Evolutionary conservation across 1,139 yeast genomes (phyloP).

Genomic region (Saccharomyces pastorianus): DNA sequence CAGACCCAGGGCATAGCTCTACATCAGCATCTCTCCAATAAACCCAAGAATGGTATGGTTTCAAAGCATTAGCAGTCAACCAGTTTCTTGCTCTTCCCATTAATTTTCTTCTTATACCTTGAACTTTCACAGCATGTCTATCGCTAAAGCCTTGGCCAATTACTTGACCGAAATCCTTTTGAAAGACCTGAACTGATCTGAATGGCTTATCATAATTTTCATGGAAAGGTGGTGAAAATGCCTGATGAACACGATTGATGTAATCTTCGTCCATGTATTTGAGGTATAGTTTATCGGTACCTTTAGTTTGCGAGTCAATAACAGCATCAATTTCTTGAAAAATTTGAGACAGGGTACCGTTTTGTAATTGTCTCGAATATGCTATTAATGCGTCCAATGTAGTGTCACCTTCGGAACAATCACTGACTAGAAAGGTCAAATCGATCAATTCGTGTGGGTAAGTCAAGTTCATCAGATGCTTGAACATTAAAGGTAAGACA

Average conservation of each 20-base stretch:
- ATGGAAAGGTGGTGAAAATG: conserved; percentile 60
- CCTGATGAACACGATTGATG: conserved; percentile 45
- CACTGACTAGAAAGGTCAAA: conserved; percentile 77
- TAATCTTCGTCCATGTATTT: conserved; percentile 64
- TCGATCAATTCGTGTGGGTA: conserved; percentile 78
- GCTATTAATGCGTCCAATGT: conserved; percentile 63
- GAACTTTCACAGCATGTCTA: conserved; percentile 82
- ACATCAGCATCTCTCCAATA: conserved; percentile 74
- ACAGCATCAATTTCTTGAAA: conserved; percentile 52
- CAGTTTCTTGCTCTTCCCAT: conserved; percentile 73
- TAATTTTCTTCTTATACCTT: conserved; percentile 67
- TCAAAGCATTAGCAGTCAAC: conserved; percentile 53
- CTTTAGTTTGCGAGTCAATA: conserved; percentile 47
- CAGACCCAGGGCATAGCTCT: conserved; percentile 52
- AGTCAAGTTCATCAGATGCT: conserved; percentile 75
- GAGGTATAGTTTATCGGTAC: conserved; percentile 55
- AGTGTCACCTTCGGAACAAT: conserved; percentile 67
- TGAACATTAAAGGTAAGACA: conserved; percentile 75
- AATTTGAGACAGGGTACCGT: conserved; percentile 48
- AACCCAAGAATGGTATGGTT: conserved; percentile 71
- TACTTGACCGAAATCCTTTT: conserved; percentile 77
- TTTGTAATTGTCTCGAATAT: conserved; percentile 58
- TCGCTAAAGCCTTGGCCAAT: conserved; percentile 87
- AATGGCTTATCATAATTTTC: conserved; percentile 60
- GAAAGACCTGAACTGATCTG: conserved; percentile 65